phyloP scores from a whole-genome alignment of 305 asterid genomes.

The Fraxinus angustifolia region DNA sequence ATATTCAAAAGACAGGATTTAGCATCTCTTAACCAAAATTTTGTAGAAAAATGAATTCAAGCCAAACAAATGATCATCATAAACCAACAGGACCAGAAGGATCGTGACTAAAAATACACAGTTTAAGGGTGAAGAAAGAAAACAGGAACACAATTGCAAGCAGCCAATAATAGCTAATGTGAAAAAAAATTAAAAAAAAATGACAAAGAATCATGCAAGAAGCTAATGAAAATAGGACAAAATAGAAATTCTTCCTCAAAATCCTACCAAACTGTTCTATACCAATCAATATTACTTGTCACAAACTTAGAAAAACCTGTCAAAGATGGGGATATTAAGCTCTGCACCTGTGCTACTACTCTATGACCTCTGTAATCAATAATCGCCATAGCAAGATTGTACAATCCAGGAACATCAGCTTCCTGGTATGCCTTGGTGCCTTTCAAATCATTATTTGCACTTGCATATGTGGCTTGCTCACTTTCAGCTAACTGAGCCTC shows the following conservation, averaged over 20 bases:
- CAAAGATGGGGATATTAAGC: slow-evolving; percentile 11
- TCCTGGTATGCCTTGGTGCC: slow-evolving; percentile 98
- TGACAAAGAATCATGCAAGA: not conserved
- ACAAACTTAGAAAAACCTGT: not conserved
- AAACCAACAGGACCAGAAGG: not conserved
- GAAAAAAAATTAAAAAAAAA: not conserved
- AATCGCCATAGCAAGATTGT: slow-evolving; percentile 95
- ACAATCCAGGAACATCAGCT: slow-evolving; percentile 87
- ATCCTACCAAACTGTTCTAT: slow-evolving; percentile 10
- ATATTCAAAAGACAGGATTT: not conserved
- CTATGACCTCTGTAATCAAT: slow-evolving; percentile 97
- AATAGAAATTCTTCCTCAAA: not conserved
- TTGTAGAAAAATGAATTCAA: not conserved
- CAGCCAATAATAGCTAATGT: not conserved
- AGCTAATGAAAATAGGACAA: not conserved
- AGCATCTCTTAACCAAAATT: not conserved
- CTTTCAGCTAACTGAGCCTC: slow-evolving; percentile 84
- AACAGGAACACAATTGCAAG: not conserved
- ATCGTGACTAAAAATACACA: not conserved
- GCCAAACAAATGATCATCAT: not conserved
- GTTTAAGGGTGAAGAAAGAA: not conserved
- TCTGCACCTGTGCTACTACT: slow-evolving; percentile 87
- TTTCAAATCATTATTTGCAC: slow-evolving; percentile 92
- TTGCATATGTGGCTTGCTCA: slow-evolving; percentile 97
- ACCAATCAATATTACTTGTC: slow-evolving; percentile 1